Evolutionary conservation across 805 yeast species (phyloP).

Genomic region (Starmerella riodocensis): DNA sequence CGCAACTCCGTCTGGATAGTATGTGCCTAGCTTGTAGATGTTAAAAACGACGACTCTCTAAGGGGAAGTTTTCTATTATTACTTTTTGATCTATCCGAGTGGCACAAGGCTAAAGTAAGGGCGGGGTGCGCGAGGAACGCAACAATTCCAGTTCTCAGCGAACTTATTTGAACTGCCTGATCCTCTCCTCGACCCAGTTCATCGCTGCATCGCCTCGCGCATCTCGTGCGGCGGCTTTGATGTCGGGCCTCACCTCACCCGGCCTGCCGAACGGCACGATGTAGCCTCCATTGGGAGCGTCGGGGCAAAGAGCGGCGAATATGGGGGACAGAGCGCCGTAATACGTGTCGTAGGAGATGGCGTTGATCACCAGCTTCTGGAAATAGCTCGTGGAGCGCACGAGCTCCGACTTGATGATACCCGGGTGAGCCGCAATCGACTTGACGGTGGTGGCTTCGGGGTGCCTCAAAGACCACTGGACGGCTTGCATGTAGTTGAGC

Average conservation of each 20-base stretch:
- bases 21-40: too few relatives aligned
- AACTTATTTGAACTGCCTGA: background rate
- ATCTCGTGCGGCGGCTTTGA: conserved; percentile 26
- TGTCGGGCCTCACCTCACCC: conserved; percentile 30
- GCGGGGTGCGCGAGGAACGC: too few relatives aligned
- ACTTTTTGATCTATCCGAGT: too few relatives aligned
- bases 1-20: too few relatives aligned
- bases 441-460: conserved; percentile 25
- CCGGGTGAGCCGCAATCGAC: conserved; percentile 33
- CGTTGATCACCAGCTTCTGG: background rate
- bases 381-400: conserved; percentile 21
- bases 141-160: too few relatives aligned
- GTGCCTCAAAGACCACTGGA: conserved; percentile 28
- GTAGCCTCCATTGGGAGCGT: conserved; percentile 28
- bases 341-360: conserved; percentile 18
- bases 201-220: conserved; percentile 29
- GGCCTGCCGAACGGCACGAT: conserved; percentile 34
- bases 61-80: too few relatives aligned
- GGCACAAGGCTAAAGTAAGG: too few relatives aligned
- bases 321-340: conserved; percentile 37
- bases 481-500: conserved; percentile 29
- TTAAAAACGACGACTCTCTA: too few relatives aligned
- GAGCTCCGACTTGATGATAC: conserved; percentile 30
- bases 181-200: conserved; percentile 24
- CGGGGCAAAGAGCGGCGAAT: conserved; percentile 33